phyloP scores from a whole-genome alignment of 768 basidiomycete genomes.

The Agrocybe pediades region DNA sequence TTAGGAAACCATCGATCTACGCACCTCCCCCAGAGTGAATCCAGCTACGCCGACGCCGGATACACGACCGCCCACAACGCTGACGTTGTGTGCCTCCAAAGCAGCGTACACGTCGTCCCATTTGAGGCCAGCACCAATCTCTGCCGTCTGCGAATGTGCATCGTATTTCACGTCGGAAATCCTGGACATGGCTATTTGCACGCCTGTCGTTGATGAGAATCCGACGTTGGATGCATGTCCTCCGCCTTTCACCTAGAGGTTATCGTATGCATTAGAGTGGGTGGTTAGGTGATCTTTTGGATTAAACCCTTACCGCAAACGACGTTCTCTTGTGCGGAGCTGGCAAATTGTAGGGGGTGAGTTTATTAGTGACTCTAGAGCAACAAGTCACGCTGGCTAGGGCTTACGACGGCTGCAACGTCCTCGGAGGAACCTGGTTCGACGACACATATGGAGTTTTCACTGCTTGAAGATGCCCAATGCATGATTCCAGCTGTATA shows the following conservation, averaged over 20 bases:
- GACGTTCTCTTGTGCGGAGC: conserved; percentile 50
- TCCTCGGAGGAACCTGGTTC: conserved; percentile 59
- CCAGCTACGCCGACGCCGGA: conserved; percentile 62
- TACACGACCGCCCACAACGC: conserved; percentile 61
- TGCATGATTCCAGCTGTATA: conserved; percentile 49
- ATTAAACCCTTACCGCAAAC: conserved; percentile 48
- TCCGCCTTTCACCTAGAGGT: conserved; percentile 60
- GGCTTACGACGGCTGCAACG: conserved; percentile 48
- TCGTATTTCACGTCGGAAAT: conserved; percentile 50
- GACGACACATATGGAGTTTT: conserved; percentile 52
- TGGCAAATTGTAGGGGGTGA: conserved; percentile 21
- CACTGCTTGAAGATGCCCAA: conserved; percentile 52
- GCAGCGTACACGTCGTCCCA: conserved; percentile 68
- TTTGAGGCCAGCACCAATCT: conserved; percentile 47
- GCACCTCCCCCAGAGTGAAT: conserved; percentile 59
- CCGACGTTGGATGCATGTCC: conserved; percentile 57
- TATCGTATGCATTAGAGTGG: neutral
- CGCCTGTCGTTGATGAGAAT: conserved; percentile 61
- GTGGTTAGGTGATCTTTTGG: neutral
- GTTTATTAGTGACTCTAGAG: neutral
- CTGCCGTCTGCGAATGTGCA: conserved; percentile 36
- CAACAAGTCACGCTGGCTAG: neutral
- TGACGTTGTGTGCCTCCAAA: conserved; percentile 48
- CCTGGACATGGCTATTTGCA: conserved; percentile 57
- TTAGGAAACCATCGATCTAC: conserved; percentile 11